Base-by-base conservation (phyloP, 2,329 filamentous ascomycete species). In the Lecanoromycetidae sp. region DNA sequence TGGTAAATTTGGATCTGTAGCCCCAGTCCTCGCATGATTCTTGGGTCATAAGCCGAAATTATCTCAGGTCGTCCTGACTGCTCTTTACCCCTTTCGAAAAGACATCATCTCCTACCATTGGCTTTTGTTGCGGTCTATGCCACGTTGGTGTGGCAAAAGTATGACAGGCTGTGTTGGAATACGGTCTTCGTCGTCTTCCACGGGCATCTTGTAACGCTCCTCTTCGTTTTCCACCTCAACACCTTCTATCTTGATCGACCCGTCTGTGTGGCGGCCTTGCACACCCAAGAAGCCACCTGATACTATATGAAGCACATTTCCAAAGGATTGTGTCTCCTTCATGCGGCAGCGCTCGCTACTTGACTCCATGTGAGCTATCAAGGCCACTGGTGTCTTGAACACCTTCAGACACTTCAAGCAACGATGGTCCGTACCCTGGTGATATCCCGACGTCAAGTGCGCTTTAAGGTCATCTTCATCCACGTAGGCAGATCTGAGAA, bases 281-380 rank as follows among this genome's bases (percentile, higher is more conserved):
- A 47, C 38, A 1, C 36, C 33, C 40, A 54, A 30, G 23, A 50
- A 52, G 1, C 52, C 52, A 19, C 52, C 52, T 5, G 44, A 46
- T 9, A 49, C 39, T 2, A 52, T 20, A 26, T 63, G 57, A 25
- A 70, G 56, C 0, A 64, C 55, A 42, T 63, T 57, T 3, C 57
- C 60, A 40, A 62, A 66, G 7, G 57, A 52, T 2, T 46, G 36
- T 17, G 54, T 56, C 1, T 60, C 51, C 25, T 55, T 59, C 30
- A 68, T 58, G 6, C 55, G 53, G 55, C 67, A 69, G 17, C 60
- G 59, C 22, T 54, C 57, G 10, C 54, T 63, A 2, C 56, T 54
- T 1, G 60, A 60, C 51, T 70, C 67, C 46, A 61, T 61, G 47
- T 71, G 68, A 0, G 62, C 60, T n/a, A 68, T 56, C 3, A 69